Base-by-base conservation (phyloP, 208 protist genomes). In the Porcisia deanei region DNA sequence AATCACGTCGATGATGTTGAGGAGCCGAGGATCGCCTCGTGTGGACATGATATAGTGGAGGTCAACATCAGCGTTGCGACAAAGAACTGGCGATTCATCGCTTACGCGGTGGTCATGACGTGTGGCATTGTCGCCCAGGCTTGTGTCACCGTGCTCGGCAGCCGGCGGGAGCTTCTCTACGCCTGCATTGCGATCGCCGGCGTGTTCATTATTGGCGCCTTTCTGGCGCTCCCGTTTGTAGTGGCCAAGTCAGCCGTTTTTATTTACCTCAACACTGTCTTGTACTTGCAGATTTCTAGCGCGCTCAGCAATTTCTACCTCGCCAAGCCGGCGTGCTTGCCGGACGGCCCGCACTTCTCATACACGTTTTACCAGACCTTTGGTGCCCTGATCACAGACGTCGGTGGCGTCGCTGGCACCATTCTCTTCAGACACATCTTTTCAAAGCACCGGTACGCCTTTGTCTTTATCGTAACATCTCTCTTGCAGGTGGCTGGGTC, bases 311-410 rank as follows among this genome's bases (percentile, higher is more conserved):
- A 45, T 67, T 90, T 89, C 69, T 94, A 86, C 77, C 61, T 86
- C n/a, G 87, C 84, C 16, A 65, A 60, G 3, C 37, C 71, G 16
- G n/a, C 25, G 0, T 91, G 86, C 69, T 16, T 91, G 65, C 72
- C 81, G 3, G 83, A 77, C 45, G 88, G 88, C 7, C 88, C 88
- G 45, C 75, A 91, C 80, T 92, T 92, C 74, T 75, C 71, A 49
- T 87, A 88, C 75, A 75, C 59, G 41, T 92, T 90, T 81, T 91
- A 92, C 84, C 49, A 77, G 22, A 91, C 88, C 6, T 71, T 82
- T 60, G 73, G 76, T 14, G 37, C 75, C 37, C 43, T 89, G 22
- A 85, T 92, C 49, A 49, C 41, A 18, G 75, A 83, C 63, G 73
- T 86, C 49, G 83, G 67, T 39, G 80, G 77, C 14, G 41, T 85